Base-by-base conservation (phyloP, 139 green algal species). In the Volvox africanus region DNA sequence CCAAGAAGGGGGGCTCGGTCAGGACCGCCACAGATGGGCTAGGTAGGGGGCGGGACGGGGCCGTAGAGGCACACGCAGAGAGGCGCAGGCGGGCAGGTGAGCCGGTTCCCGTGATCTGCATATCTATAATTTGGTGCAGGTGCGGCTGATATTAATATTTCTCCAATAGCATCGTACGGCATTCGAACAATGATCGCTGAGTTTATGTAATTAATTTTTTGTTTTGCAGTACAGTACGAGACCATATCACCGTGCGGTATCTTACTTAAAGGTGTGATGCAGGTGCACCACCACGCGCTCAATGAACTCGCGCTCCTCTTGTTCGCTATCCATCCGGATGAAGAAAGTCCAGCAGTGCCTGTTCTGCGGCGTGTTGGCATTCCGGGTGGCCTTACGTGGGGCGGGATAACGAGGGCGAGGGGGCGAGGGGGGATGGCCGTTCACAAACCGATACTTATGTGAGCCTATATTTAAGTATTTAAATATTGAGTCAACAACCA, bases 301-400 rank as follows among this genome's bases (percentile, higher is more conserved):
- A 5, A 90, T 77, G 55, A 85, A 62, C 22, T 67, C 30, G 73
- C 79, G 67, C 44, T 90, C 73, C 17, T 85, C 50, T 30, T 68
- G 30, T 30, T 50, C 50, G 1, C 0, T 44, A 30, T 90, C 86
- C 86, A 90, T 76, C 9, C 86, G 86, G 26, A 90, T 80, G 55
- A 90, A 90, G 75, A 90, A 90, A 16, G 55, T 85, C 86, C 86
- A 90, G 32, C 36, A 30, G 86, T 90, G 86, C n/a, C 36, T 22
- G 86, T 85, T 90, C 32, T 24, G 61, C n/a, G n/a, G n/a, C n/a
- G n/a, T n/a, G n/a, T n/a, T n/a, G n/a, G n/a, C n/a, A n/a, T n/a
- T n/a, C n/a, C n/a, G n/a, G n/a, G n/a, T n/a, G n/a, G n/a, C n/a
- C n/a, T n/a, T n/a, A n/a, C n/a, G n/a, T n/a, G n/a, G n/a, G n/a